Conservation (phyloP, 371 early-diverging fungal species). For the Choanephora cucurbitarum region DNA sequence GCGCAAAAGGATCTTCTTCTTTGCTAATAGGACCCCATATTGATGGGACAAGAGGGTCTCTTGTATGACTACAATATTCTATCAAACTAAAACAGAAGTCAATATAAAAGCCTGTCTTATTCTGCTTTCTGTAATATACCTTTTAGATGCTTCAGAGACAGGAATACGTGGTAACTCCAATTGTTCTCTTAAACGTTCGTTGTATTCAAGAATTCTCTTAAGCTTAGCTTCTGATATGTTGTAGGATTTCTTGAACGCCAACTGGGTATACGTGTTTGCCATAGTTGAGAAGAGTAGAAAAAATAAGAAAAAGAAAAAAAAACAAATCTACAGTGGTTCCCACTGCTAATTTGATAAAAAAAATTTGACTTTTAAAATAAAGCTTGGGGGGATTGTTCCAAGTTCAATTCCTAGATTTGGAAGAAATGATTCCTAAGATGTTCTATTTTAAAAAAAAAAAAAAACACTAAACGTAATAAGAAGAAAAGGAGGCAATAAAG, state of each 20-base stretch:
- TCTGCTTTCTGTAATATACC: conserved; percentile 17
- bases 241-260: conserved; percentile 19
- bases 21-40: conserved; percentile 78
- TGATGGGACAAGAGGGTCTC: conserved; percentile 75
- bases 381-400: no score
- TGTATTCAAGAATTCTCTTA: conserved; percentile 73
- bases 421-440: no score
- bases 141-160: conserved; percentile 69
- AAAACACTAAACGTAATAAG: no score
- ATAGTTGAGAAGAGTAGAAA: background rate
- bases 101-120: conserved; percentile 6
- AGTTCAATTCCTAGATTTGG: no score
- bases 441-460: no score
- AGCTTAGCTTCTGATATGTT: conserved; percentile 68
- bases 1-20: conserved; percentile 81
- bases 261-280: conserved; percentile 30
- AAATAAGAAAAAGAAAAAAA: conserved; percentile 3
- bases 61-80: conserved; percentile 53
- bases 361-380: no score
- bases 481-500: no score
- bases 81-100: conserved; percentile 41
- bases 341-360: no score
- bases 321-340: no score
- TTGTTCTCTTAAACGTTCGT: conserved; percentile 72
- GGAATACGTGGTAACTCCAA: conserved; percentile 75